A percentile compares a stretch with the other conserved stretches of the same genome.
Evolutionary conservation across 352 stramenopile genomes (phyloP).

Genomic region (Pythium utonaiense): DNA sequence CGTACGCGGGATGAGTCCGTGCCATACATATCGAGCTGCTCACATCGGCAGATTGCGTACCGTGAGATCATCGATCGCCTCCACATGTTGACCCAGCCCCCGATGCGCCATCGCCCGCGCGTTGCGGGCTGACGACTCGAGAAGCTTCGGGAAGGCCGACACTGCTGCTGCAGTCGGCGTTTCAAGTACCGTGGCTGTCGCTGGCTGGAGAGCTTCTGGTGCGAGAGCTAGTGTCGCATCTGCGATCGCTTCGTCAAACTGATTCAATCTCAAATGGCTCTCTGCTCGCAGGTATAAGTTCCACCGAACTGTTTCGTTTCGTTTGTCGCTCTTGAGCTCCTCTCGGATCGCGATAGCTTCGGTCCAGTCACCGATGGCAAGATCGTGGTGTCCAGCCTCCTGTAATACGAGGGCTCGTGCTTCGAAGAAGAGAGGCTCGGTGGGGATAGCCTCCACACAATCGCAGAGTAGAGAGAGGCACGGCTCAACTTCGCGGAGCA

Average conservation of each 20-base stretch:
- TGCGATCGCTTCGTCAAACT: conserved; percentile 39
- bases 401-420: conserved; percentile 52
- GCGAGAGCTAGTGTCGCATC: conserved; percentile 34
- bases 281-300: conserved; percentile 45
- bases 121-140: conserved; percentile 47
- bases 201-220: neutral
- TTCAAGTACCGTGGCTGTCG: neutral
- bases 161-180: conserved; percentile 19
- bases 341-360: conserved; percentile 21
- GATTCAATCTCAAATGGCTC: conserved; percentile 39
- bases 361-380: conserved; percentile 60
- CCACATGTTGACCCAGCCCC: conserved; percentile 53
- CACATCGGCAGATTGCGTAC: conserved; percentile 14
- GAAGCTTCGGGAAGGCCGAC: neutral
- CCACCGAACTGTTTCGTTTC: neutral
- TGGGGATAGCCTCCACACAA: conserved; percentile 44
- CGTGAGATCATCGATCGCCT: conserved; percentile 50
- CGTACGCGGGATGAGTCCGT: no score
- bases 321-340: neutral
- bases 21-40: no score
- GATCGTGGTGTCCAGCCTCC: conserved; percentile 40
- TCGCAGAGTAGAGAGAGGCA: conserved; percentile 48
- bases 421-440: conserved; percentile 61
- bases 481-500: conserved; percentile 42
- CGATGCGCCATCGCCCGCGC: conserved; percentile 50